Percentiles rank a stretch among this genome's conserved stretches.
phyloP scores from a whole-genome alignment of 805 yeast species.

The Hanseniaspora lachancei region DNA sequence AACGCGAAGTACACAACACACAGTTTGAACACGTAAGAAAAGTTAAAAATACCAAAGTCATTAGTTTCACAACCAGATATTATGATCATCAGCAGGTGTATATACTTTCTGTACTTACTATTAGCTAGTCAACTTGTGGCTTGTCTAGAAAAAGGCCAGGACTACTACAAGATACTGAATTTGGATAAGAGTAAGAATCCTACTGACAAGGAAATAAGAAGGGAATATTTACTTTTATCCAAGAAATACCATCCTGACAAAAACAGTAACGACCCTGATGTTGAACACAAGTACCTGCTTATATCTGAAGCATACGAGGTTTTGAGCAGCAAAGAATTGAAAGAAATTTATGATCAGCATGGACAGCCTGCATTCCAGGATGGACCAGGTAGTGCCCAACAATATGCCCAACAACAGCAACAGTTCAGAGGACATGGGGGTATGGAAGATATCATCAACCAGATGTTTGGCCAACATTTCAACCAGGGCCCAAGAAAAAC shows the following conservation, averaged over 20 bases:
- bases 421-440: slow-evolving; percentile 30
- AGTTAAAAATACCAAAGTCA: neutral
- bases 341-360: slow-evolving; percentile 52
- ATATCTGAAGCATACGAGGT: slow-evolving; percentile 90
- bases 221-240: slow-evolving; percentile 69
- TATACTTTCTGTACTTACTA: neutral
- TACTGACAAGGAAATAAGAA: slow-evolving; percentile 65
- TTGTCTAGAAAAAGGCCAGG: slow-evolving; percentile 19
- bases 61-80: neutral
- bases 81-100: neutral
- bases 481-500: slow-evolving; percentile 41
- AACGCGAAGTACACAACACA: neutral
- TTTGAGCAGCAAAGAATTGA: slow-evolving; percentile 56
- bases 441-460: slow-evolving; percentile 25
- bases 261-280: slow-evolving; percentile 61
- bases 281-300: slow-evolving; percentile 76
- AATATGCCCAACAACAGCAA: slow-evolving; percentile 22
- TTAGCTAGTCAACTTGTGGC: neutral
- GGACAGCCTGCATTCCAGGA: slow-evolving; percentile 65
- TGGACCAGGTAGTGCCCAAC: slow-evolving; percentile 25
- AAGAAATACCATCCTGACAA: slow-evolving; percentile 92
- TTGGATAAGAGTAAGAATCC: slow-evolving; percentile 43
- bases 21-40: neutral
- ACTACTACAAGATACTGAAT: slow-evolving; percentile 55
- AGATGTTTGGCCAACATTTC: slow-evolving; percentile 31